Conservation (phyloP, 371 early-diverging fungal genomes). For the Rhizomucor miehei region DNA sequence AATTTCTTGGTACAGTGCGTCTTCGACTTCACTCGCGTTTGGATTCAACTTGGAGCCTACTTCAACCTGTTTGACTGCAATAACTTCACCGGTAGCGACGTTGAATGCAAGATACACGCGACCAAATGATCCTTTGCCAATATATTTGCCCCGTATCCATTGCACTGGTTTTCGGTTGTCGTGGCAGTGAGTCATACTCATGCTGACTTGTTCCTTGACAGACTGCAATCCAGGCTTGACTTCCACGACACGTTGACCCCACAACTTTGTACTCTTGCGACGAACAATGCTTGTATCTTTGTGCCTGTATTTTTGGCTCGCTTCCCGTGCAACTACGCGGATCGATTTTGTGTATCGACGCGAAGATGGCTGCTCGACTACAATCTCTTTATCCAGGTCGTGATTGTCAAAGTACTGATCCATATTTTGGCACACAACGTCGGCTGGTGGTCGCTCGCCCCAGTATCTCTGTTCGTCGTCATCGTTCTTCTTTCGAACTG, state of each 20-base stretch:
- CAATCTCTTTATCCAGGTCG: constrained; percentile 72
- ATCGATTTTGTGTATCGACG: constrained; percentile 42
- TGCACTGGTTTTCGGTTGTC: constrained; percentile 8
- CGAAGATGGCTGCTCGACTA: constrained; percentile 13
- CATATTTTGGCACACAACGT: constrained; percentile 69
- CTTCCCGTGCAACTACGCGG: constrained; percentile 57
- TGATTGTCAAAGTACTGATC: constrained; percentile 77
- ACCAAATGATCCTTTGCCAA: constrained; percentile 98
- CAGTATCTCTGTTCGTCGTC: constrained; percentile 31
- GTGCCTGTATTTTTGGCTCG: constrained; percentile 29
- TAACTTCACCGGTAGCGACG: constrained; percentile 77
- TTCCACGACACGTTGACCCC: constrained; percentile 30
- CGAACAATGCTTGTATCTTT: constrained; percentile 20
- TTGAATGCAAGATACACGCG: constrained; percentile 93
- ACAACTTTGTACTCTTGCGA: constrained; percentile 60
- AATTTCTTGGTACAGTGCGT: constrained; percentile 78
- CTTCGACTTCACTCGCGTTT: constrained; percentile 41
- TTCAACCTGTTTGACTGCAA: constrained; percentile 98
- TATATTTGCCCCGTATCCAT: constrained; percentile 87
- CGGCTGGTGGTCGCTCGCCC: constrained; percentile 76
- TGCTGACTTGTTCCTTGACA: not conserved
- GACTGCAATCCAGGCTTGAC: constrained; percentile 9
- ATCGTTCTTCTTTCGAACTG: not conserved
- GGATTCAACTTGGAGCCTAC: constrained; percentile 17
- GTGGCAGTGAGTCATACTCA: constrained; percentile 4